Conservation (phyloP, 495 filamentous ascomycete species). For the Podospora didyma region DNA sequence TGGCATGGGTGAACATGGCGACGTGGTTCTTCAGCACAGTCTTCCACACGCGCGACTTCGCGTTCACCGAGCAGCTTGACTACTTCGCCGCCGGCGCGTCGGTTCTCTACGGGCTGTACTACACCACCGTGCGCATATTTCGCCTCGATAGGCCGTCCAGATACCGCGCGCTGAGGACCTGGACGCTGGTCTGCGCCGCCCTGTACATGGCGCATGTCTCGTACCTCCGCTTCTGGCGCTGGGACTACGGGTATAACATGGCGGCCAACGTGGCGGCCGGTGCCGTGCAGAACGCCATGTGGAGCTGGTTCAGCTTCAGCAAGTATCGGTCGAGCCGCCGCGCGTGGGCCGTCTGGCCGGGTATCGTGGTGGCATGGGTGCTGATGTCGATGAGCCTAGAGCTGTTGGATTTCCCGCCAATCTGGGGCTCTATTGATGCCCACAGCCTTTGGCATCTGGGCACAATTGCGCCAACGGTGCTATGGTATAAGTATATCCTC, state of each 20-base stretch:
- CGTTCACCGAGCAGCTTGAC: constrained; percentile 84
- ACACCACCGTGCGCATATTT: constrained; percentile 74
- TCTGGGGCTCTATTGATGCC: constrained; percentile 80
- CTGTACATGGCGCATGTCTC: constrained; percentile 75
- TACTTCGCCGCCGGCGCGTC: constrained; percentile 92
- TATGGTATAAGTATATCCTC: constrained; percentile 87
- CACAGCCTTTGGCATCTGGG: constrained; percentile 96
- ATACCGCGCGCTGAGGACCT: constrained; percentile 59
- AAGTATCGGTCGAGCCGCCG: constrained; percentile 64
- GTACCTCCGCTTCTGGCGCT: constrained; percentile 79
- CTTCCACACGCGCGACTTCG: constrained; percentile 88
- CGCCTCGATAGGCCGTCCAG: constrained; percentile 66
- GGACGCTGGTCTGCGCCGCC: constrained; percentile 66
- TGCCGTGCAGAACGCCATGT: constrained; percentile 74
- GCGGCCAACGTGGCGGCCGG: constrained; percentile 80
- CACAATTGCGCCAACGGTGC: constrained; percentile 80
- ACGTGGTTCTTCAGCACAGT: constrained; percentile 86
- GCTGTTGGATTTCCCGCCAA: constrained; percentile 86
- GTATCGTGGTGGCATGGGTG: constrained; percentile 89
- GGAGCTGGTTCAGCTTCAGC: constrained; percentile 76
- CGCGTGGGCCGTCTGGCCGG: constrained; percentile 87
- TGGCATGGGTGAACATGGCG: constrained; percentile 76
- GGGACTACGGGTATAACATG: constrained; percentile 99
- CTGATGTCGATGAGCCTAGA: constrained; percentile 93
- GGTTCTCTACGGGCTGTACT: constrained; percentile 88